phyloP scores from a whole-genome alignment of 1,139 yeast species.

The Sugiyamaella sp. region DNA sequence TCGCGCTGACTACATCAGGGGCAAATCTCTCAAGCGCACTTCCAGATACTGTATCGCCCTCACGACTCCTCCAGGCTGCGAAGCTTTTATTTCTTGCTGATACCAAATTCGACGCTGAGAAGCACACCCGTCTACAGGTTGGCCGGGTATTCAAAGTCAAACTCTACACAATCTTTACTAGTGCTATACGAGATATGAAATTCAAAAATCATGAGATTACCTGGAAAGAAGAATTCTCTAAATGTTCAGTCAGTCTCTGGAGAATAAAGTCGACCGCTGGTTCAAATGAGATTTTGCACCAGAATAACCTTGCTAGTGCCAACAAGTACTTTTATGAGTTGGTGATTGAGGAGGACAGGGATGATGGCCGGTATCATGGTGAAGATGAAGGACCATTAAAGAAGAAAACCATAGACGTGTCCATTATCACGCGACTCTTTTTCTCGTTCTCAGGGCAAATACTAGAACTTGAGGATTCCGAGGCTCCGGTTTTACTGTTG shows the following conservation, averaged over 20 bases:
- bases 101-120: conserved; percentile 30
- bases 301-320: not conserved
- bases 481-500: conserved; percentile 69
- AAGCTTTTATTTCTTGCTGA: conserved; percentile 52
- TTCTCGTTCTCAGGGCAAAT: conserved; percentile 75
- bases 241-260: conserved; percentile 52
- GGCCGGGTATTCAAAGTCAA: conserved; percentile 68
- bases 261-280: conserved; percentile 33
- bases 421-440: conserved; percentile 56
- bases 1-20: conserved; percentile 72
- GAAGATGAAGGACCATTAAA: conserved; percentile 47
- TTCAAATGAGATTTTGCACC: not conserved
- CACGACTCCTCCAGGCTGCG: conserved; percentile 67
- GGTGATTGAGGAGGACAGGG: conserved; percentile 58
- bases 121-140: conserved; percentile 42
- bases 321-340: conserved; percentile 50
- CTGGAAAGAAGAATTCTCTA: conserved; percentile 77
- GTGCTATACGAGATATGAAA: conserved; percentile 49
- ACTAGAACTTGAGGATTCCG: conserved; percentile 63
- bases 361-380: conserved; percentile 78
- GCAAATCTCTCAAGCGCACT: conserved; percentile 59
- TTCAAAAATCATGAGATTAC: conserved; percentile 46
- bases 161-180: conserved; percentile 66
- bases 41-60: conserved; percentile 63
- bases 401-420: conserved; percentile 44